Conservation (phyloP, 208 protist genomes). For the Leishmania arabica region DNA sequence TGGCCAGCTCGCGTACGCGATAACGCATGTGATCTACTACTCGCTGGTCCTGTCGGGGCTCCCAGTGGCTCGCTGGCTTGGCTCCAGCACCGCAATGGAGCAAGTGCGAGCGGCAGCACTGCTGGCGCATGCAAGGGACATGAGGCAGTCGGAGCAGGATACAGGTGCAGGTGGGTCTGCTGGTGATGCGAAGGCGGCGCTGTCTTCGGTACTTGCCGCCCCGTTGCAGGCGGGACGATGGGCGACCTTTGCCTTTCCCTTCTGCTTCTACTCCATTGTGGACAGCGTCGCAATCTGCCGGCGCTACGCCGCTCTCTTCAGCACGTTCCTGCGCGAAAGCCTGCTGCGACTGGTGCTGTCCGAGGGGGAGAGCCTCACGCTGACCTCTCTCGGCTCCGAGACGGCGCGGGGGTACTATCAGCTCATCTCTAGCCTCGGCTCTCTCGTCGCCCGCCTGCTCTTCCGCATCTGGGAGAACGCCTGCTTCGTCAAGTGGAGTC, state of each 20-base stretch:
- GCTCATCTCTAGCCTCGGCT: slow-evolving; percentile 86
- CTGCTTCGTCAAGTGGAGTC: slow-evolving; percentile 83
- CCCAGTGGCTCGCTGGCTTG: slow-evolving; percentile 26
- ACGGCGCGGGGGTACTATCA: slow-evolving; percentile 87
- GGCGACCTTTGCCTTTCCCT: slow-evolving; percentile 31
- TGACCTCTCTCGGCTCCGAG: slow-evolving; percentile 61
- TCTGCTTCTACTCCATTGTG: slow-evolving; percentile 24
- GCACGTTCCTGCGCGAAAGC: slow-evolving; percentile 81
- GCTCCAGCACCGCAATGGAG: slow-evolving; percentile 31
- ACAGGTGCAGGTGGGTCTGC: not conserved
- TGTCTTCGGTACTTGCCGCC: not conserved
- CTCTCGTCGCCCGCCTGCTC: slow-evolving; percentile 83
- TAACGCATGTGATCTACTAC: slow-evolving; percentile 57
- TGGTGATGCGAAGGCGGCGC: not conserved
- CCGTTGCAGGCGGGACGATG: not conserved
- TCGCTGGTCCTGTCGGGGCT: slow-evolving; percentile 34
- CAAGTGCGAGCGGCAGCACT: slow-evolving; percentile 33
- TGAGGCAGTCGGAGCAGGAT: not conserved
- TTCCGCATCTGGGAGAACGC: slow-evolving; percentile 93
- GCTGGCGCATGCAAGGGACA: not conserved
- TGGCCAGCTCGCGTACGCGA: slow-evolving; percentile 58
- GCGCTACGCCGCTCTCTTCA: slow-evolving; percentile 37
- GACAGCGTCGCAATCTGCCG: slow-evolving; percentile 7
- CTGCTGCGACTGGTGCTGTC: slow-evolving; percentile 81
- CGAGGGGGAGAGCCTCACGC: slow-evolving; percentile 88